Evolutionary conservation across 768 basidiomycete genomes (phyloP), one percentile per base, ranked within the genome.

Genomic region (Rhodosporidiobolus sp.): DNA sequence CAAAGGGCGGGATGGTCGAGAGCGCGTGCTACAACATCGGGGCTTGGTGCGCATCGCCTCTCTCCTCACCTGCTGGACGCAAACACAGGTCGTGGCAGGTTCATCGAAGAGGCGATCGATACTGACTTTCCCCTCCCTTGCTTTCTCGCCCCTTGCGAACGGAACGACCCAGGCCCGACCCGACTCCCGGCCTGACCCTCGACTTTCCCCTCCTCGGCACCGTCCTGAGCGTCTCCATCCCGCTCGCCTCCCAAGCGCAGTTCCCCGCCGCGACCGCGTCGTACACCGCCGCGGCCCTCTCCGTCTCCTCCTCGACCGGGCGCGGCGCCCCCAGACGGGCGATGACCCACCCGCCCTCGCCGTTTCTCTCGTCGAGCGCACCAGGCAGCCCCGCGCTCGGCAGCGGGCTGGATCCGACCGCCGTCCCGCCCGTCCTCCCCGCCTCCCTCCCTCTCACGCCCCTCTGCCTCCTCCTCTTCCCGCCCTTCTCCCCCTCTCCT

Each of bases 131-230:
- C n/a, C n/a, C n/a, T n/a, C n/a, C n/a, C n/a, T n/a, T n/a, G n/a
- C n/a, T n/a, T n/a, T n/a, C n/a, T n/a, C n/a, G n/a, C n/a, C n/a
- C n/a, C n/a, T n/a, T n/a, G n/a, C n/a, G n/a, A n/a, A n/a, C n/a
- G n/a, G n/a, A n/a, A n/a, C n/a, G n/a, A n/a, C n/a, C n/a, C 71
- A 96, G 94, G 92, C 87, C 88, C 58, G 87, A 88, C 80, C 91
- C 90, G 45, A 82, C 81, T 24, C 85, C 87, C 49, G 91, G 91
- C 19, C 76, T 84, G 52, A 86, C 85, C 8, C 70, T 90, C 34
- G 91, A 94, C 79, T 85, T 97, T 19, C 92, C 91, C 1, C 90
- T 96, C 79, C 83, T 96, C 46, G 91, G 92, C 26, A 85, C 87
- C 9, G 70, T 72, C 50, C 52, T 67, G 6, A 72, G 60, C 38